Evolutionary conservation across 164 flowering plant genomes (phyloP).

Genomic region (Sedum album): DNA sequence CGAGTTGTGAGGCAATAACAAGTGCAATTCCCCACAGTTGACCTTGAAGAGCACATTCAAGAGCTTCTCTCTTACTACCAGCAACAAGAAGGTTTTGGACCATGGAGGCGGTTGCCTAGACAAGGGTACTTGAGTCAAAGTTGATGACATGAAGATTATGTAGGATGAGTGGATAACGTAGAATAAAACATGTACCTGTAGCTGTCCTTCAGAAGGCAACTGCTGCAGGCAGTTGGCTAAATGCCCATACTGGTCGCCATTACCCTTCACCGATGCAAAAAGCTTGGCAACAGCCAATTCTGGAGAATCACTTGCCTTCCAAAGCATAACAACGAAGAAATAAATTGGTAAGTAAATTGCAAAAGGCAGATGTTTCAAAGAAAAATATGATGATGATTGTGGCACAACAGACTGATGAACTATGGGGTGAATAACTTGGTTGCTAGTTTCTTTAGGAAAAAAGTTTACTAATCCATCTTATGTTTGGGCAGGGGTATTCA

Average conservation of each 20-base stretch:
- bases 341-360: background rate
- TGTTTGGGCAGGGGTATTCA: too few relatives aligned
- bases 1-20: slow-evolving; percentile 82
- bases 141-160: background rate
- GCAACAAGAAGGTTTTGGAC: slow-evolving; percentile 90
- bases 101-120: slow-evolving; percentile 80
- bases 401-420: too few relatives aligned
- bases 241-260: too few relatives aligned
- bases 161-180: background rate
- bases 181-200: slow-evolving; percentile 36
- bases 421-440: too few relatives aligned
- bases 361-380: background rate
- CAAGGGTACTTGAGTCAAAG: background rate
- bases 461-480: too few relatives aligned
- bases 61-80: too few relatives aligned
- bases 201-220: too few relatives aligned
- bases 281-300: slow-evolving; percentile 89
- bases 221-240: too few relatives aligned
- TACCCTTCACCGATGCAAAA: too few relatives aligned
- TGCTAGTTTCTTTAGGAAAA: too few relatives aligned
- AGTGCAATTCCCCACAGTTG: slow-evolving; percentile 97
- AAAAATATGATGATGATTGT: background rate
- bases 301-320: slow-evolving; percentile 71
- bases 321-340: slow-evolving; percentile 7
- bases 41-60: too few relatives aligned